Percentiles rank a stretch among this genome's conserved stretches.
Conservation (phyloP, 305 asterid species). For the Nicotiana rustica region DNA sequence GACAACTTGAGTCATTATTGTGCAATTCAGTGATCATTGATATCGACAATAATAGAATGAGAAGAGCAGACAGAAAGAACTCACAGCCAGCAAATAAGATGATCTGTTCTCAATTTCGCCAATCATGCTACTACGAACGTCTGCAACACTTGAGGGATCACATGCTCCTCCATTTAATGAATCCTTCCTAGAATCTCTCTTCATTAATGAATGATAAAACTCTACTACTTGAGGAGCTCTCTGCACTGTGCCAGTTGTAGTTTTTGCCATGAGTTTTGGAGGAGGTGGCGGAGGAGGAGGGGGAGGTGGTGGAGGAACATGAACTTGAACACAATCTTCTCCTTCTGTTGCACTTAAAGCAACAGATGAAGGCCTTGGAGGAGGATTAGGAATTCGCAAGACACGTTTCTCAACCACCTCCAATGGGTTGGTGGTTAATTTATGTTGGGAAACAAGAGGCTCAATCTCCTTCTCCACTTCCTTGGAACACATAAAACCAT, state of each 20-base stretch:
- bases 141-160: conserved; percentile 71
- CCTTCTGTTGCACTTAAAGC: conserved; percentile 47
- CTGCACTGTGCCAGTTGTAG: conserved; percentile 63
- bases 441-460: conserved; percentile 56
- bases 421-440: conserved; percentile 58
- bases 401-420: conserved; percentile 80
- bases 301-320: conserved; percentile 50
- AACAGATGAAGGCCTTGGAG: conserved; percentile 80
- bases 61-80: conserved; percentile 39
- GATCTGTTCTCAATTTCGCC: conserved; percentile 96
- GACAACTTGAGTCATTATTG: background rate
- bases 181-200: conserved; percentile 88
- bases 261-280: conserved; percentile 52
- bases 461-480: conserved; percentile 65
- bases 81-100: conserved; percentile 88
- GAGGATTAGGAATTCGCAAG: conserved; percentile 81
- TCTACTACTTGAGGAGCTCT: conserved; percentile 94
- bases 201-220: conserved; percentile 92
- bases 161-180: conserved; percentile 69
- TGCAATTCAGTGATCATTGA: background rate
- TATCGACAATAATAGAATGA: background rate
- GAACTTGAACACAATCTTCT: conserved; percentile 48
- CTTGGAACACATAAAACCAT: conserved; percentile 72
- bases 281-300: conserved; percentile 89
- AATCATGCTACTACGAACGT: conserved; percentile 90